phyloP scores from a whole-genome alignment of 805 yeast genomes.

The Wickerhamomyces sydowiorum region DNA sequence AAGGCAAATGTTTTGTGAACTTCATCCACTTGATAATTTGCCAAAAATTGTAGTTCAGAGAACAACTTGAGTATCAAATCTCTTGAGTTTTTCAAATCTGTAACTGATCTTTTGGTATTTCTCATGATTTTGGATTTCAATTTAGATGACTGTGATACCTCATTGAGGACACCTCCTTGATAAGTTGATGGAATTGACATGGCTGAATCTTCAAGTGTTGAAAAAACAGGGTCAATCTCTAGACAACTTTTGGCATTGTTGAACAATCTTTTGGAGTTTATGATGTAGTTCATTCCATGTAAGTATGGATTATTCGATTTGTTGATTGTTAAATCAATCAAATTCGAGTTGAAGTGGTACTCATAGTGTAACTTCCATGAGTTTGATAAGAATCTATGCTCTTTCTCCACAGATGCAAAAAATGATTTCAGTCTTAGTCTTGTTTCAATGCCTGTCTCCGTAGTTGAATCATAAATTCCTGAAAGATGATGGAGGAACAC shows the following conservation, averaged over 20 bases:
- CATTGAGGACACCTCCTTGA: conserved; percentile 1
- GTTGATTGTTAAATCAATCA: conserved; percentile 10
- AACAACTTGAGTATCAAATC: conserved; percentile 12
- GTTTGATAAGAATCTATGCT: conserved; percentile 11
- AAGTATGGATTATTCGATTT: conserved; percentile 15
- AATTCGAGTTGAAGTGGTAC: conserved; percentile 12
- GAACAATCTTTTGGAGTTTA: conserved; percentile 25
- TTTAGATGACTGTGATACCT: conserved; percentile 8
- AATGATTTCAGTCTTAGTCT: conserved; percentile 13
- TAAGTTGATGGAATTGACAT: conserved; percentile 36
- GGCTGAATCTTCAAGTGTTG: conserved; percentile 44
- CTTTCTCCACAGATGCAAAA: conserved; percentile 14
- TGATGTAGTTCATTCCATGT: conserved; percentile 22
- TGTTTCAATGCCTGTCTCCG: conserved; percentile 1
- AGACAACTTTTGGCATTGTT: conserved; percentile 26
- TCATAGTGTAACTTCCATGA: conserved; percentile 17
- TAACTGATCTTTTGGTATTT: conserved; percentile 18
- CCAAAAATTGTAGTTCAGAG: conserved; percentile 15
- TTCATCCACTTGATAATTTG: conserved; percentile 22
- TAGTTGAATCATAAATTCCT: conserved; percentile 7
- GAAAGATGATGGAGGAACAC: conserved; percentile 17
- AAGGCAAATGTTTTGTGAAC: conserved; percentile 18
- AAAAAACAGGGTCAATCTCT: conserved; percentile 41
- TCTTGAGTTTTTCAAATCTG: conserved; percentile 18
- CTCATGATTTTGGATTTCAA: conserved; percentile 14